phyloP scores from a whole-genome alignment of 2,329 filamentous ascomycete species.

The Fusarium chlamydosporum region DNA sequence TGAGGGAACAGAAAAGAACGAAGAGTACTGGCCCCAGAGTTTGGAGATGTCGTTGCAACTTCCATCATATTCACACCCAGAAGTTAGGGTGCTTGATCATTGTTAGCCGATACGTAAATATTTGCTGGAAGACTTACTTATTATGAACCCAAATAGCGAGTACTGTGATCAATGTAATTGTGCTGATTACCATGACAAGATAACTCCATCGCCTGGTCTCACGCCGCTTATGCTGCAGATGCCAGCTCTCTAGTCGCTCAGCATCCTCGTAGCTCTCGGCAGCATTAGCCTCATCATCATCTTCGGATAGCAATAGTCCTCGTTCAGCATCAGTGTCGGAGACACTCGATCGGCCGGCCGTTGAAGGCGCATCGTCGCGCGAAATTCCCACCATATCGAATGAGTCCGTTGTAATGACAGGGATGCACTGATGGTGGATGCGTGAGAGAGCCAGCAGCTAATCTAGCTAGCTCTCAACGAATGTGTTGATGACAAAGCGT shows the following conservation, averaged over 20 bases:
- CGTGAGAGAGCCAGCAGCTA: conserved; percentile 20
- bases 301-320: conserved; percentile 29
- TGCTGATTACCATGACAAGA: conserved; percentile 43
- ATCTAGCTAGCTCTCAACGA: background rate
- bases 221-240: conserved; percentile 37
- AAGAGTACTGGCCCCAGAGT: conserved; percentile 89
- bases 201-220: conserved; percentile 44
- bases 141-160: conserved; percentile 43
- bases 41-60: conserved; percentile 71
- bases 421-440: conserved; percentile 19
- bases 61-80: conserved; percentile 49
- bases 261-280: conserved; percentile 27
- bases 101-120: background rate
- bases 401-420: conserved; percentile 34
- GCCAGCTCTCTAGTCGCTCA: conserved; percentile 42
- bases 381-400: conserved; percentile 34
- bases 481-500: conserved; percentile 11
- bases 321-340: conserved; percentile 36
- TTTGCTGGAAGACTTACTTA: conserved; percentile 23
- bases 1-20: conserved; percentile 83
- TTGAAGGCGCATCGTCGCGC: conserved; percentile 35
- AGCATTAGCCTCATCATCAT: conserved; percentile 22
- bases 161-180: conserved; percentile 35
- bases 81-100: conserved; percentile 30
- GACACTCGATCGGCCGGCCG: conserved; percentile 21